Conservation (phyloP, 2,329 filamentous ascomycete genomes). For the Bipolaris sorokiniana region DNA sequence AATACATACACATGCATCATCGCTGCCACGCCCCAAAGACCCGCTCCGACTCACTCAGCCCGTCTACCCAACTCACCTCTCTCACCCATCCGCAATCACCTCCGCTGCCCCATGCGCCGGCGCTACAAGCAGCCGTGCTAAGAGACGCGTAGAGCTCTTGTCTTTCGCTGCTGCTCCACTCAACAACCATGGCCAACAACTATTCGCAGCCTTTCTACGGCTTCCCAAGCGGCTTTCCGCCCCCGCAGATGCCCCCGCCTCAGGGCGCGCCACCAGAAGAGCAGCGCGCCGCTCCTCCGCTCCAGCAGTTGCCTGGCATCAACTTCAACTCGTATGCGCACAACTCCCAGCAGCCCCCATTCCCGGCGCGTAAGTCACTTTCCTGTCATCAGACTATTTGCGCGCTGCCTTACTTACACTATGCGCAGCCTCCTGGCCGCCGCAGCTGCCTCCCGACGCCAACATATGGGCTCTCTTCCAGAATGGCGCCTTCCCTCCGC, state of each 20-base stretch:
- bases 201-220: constrained; percentile 35
- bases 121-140: constrained; percentile 17
- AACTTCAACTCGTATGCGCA: constrained; percentile 34
- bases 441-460: constrained; percentile 37
- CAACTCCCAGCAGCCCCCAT: constrained; percentile 33
- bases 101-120: constrained; percentile 22
- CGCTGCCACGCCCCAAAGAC: not conserved
- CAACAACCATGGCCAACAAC: constrained; percentile 41
- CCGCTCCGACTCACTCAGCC: constrained; percentile 10
- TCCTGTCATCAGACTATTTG: not conserved
- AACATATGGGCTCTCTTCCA: constrained; percentile 42
- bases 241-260: constrained; percentile 17
- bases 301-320: constrained; percentile 28
- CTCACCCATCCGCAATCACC: not conserved
- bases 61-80: constrained; percentile 5
- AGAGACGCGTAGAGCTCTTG: constrained; percentile 25
- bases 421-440: constrained; percentile 28
- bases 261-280: constrained; percentile 15
- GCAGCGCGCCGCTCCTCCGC: constrained; percentile 12
- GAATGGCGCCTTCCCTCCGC: constrained; percentile 32
- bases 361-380: constrained; percentile 18
- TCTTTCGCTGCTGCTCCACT: constrained; percentile 2
- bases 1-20: not conserved
- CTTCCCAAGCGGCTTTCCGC: constrained; percentile 31
- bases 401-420: constrained; percentile 1